Percentiles rank a stretch among this genome's conserved stretches.
These are phyloP conservation scores for Smallanthus sonchifolius DNA, from an alignment of 129 eudicot genomes.

Conservation along the genomic window DNA sequence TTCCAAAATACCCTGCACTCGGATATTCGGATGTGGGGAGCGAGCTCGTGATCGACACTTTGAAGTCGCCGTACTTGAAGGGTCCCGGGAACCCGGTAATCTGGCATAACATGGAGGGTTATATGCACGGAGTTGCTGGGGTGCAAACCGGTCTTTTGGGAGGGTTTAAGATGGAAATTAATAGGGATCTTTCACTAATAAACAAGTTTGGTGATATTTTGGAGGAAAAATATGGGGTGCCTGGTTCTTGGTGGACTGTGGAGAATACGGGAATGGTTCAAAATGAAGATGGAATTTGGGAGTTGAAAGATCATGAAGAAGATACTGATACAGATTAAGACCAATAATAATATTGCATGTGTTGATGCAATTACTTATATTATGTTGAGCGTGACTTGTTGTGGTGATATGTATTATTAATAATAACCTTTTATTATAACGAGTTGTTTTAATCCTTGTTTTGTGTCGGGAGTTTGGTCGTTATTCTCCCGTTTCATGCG, in stretches of 20 bases:
- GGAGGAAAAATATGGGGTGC: conserved; percentile 55
- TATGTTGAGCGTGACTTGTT: neutral
- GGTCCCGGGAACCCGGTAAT: conserved; percentile 36
- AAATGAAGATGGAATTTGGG: conserved; percentile 61
- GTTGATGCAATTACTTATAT: too few relatives aligned
- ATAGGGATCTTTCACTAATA: conserved; percentile 48
- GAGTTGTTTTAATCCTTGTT: too few relatives aligned
- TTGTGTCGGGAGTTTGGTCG: too few relatives aligned
- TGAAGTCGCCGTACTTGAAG: conserved; percentile 52
- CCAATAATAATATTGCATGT: too few relatives aligned
- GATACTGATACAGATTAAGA: conserved; percentile 12
- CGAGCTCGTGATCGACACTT: conserved; percentile 45
- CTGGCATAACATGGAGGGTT: conserved; percentile 67
- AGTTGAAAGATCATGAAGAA: conserved; percentile 54
- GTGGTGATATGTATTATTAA: too few relatives aligned
- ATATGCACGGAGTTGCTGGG: conserved; percentile 83
- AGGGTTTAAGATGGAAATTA: conserved; percentile 54
- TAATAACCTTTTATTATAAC: too few relatives aligned
- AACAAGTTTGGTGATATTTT: conserved; percentile 47
- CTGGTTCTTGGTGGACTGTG: conserved; percentile 52
- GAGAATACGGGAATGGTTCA: conserved; percentile 75
- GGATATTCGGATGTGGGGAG: conserved; percentile 63
- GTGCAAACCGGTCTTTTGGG: conserved; percentile 40
- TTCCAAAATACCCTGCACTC: conserved; percentile 45
- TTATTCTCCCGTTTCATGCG: too few relatives aligned